Evolutionary conservation across 2,329 filamentous ascomycete genomes (phyloP), one percentile per base, ranked within the genome.

Genomic region (Phaeosphaeriaceae sp.): DNA sequence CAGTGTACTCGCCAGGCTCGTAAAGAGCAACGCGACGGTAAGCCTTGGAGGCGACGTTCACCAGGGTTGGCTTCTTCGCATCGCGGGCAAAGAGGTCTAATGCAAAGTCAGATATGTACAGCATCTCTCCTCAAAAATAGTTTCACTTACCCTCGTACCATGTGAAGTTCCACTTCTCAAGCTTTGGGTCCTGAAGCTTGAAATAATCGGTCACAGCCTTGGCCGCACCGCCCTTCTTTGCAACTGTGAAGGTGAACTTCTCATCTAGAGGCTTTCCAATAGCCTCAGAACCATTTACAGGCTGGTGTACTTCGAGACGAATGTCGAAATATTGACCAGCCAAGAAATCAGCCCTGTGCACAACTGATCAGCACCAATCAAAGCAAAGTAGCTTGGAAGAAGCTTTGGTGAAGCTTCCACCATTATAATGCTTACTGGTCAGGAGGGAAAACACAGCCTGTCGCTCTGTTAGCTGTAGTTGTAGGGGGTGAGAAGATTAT

Each of bases 291-390:
- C 90, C 90, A 72, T 94, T 94, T 67, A 87, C 80, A 5, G 89
- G 89, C 8, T 89, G 88, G 68, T 93, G 89, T 23, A 94, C 84
- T 72, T 94, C 90, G 51, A 93, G 82, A 51, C 90, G 87, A 55
- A 95, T 86, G 69, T 94, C 90, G 66, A 94, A 94, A 71, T 84
- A 87, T 75, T 94, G 90, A 11, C 90, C 90, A 4, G 90, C 86
- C 1, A 95, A 81, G 76, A 94, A 94, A 65, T 94, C 90, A 56
- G 87, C 86, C 76, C 80, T 82, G 52, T 15, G 40, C 18, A 16
- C 28, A 40, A 43, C 53, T 39, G 42, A 16, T 44, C 52, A 48
- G 55, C 35, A 30, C 48, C 13, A 30, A 48, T 37, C 33, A 42
- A 37, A 9, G 35, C 3, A 16, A 7, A 37, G 49, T 36, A 26